phyloP scores from a whole-genome alignment of 805 yeast genomes.

The Cyberlindnera japonica region DNA sequence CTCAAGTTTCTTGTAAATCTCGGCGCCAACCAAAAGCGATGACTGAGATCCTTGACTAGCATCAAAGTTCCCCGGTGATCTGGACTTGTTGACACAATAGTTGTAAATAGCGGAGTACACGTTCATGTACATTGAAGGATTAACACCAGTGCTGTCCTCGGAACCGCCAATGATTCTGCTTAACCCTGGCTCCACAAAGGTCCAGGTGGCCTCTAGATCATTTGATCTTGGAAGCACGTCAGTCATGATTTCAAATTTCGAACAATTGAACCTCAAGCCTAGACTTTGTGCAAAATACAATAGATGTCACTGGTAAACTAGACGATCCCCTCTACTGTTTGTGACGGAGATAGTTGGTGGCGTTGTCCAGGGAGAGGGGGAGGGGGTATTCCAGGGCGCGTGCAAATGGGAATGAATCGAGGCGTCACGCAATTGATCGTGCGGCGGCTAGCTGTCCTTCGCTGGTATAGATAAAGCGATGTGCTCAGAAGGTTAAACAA shows the following conservation, averaged over 20 bases:
- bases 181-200: slow-evolving; percentile 72
- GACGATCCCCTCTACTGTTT: too few species aligned
- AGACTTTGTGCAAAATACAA: too few species aligned
- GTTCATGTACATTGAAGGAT: slow-evolving; percentile 75
- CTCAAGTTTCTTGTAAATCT: slow-evolving; percentile 71
- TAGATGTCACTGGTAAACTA: too few species aligned
- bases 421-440: too few species aligned
- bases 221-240: slow-evolving; percentile 48
- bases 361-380: too few species aligned
- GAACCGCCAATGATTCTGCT: slow-evolving; percentile 62
- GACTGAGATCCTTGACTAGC: slow-evolving; percentile 30
- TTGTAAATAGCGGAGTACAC: slow-evolving; percentile 91
- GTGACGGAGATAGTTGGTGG: too few species aligned
- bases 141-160: slow-evolving; percentile 53
- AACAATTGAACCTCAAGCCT: too few species aligned
- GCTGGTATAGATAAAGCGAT: too few species aligned
- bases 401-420: too few species aligned
- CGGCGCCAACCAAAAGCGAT: slow-evolving; percentile 75
- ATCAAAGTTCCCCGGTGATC: slow-evolving; percentile 39
- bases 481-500: too few species aligned
- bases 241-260: slow-evolving; percentile 18
- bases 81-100: slow-evolving; percentile 80
- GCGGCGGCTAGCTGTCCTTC: too few species aligned
- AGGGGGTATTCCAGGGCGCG: too few species aligned
- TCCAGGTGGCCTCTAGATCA: slow-evolving; percentile 70